Base-by-base conservation (phyloP, 108 stramenopile genomes). In the Schizochytrium sp. region DNA sequence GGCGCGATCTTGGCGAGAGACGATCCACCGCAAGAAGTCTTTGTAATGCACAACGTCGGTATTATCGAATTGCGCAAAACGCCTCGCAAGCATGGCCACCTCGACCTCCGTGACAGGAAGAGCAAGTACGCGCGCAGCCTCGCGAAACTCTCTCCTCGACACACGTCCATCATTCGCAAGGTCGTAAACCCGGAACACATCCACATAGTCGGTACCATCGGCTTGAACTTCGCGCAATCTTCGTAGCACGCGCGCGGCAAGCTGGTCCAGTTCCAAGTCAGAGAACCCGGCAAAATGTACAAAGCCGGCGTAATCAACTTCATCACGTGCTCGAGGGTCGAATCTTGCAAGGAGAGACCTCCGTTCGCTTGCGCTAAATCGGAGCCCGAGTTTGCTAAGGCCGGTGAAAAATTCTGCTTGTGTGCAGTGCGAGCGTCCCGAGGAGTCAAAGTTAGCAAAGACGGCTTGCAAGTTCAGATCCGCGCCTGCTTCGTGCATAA, bases 61-160 rank as follows among this genome's bases (percentile, higher is more conserved):
- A 23, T 83, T 83, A 45, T 83, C 76, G 28, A 83, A 83, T 34
- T 83, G 76, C 6, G 76, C 76, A 83, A 83, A 83, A 14, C 23
- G 44, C 25, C n/a, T 83, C 48, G 25, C 76, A 53, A 83, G 28
- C 48, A 53, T 23, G 6, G 44, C n/a, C 19, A 83, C 48, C 51
- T 83, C 76, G n/a, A 28, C 45, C 51, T 83, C 76, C 1, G 45
- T 83, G 4, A 83, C n/a, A 6, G 76, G 76, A 6, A 83, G 6
- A 12, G 43, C 76, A 18, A 83, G 51, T 23, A 53, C 51, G 48
- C 76, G 76, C 12, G 48, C 45, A 12, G 48, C 76, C 76, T 83
- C 76, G 6, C 76, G 76, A 5, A 83, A 83, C 23, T 83, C 76
- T 53, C 76, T 47, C 6, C 76, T 10, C 14, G 76, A 53, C 16